Evolutionary conservation across 305 asterid genomes (phyloP), one percentile per base, ranked within the genome.

Genomic region (Fraxinus albicans): DNA sequence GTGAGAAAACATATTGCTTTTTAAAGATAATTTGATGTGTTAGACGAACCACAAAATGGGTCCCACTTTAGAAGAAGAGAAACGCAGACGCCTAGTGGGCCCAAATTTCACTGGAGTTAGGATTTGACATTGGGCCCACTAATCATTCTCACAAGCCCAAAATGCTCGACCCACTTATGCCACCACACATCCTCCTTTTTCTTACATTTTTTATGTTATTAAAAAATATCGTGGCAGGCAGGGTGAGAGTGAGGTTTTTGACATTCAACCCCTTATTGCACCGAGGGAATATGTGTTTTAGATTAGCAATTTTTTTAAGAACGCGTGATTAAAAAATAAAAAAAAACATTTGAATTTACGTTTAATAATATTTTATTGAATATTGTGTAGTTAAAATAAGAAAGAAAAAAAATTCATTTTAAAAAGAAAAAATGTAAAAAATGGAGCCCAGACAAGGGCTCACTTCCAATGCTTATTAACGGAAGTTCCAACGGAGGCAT

Each of bases 71-170:
- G 83, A 81, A 83, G 85, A 73, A 81, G 81, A 78, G 82, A 84
- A 80, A 63, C 84, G 83, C 79, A 81, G 88, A 82, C 78, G 70
- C 21, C 10, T 34, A 25, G 81, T 83, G 88, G 91, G 85, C 83
- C 91, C 85, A 77, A 60, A 6, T 15, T 38, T 63, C 55, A 84
- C 77, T 58, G 3, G 69, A 19, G 69, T 42, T 79, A 55, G 78
- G 85, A 84, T 70, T 81, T 83, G 87, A 81, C 88, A 35, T 53
- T 58, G 91, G 93, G 81, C 88, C 93, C 89, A 84, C 89, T 47
- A 82, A 86, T 80, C 82, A 84, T 82, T 82, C 82, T 83, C 75
- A 69, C 5, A 78, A 84, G 89, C 89, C 90, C 87, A 81, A 85
- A 81, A 84, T 88, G 89, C 88, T 85, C 87, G 21, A 55, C 87